Evolutionary conservation across 2,329 filamentous ascomycete genomes (phyloP), one percentile per base, ranked within the genome.

Genomic region (Hypoxylon sp.): DNA sequence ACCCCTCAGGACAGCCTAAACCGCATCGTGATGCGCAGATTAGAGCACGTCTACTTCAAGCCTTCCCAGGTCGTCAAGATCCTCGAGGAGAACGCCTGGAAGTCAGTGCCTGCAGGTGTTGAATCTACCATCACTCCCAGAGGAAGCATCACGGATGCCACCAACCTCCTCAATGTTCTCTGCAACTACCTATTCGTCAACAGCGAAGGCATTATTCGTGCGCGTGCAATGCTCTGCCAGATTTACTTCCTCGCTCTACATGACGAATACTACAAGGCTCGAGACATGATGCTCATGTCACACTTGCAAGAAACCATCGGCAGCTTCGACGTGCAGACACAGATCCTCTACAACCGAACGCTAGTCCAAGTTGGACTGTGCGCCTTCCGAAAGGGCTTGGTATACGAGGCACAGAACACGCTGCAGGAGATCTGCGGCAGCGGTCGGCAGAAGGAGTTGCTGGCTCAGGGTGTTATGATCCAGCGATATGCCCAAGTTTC

Each of bases 21-120:
- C 87, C 91, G 96, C 67, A 90, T 98, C 60, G 88, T 98, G 74
- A 97, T 98, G 90, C 91, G 96, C 77, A 90, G 97, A 76, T 84
- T 99, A 72, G 97, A 99, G 83, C 97, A 99, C 82, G 89, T 98
- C 77, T 99, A 99, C 87, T 99, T 98, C 90, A 99, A 99, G 91
- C 96, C 96, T 63, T 89, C 94, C 10, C 92, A 95, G 82, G 95
- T 99, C 50, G 91, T 98, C 77, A 92, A 91, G 80, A 97, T 97
- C 62, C 89, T 98, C 50, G 96, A 99, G 83, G 93, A 97, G 79
- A 95, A 94, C 82, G 92, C 92, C 74, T 98, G 95, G 95, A 96
- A 95, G 82, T 84, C 89, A 1, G 89, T 96, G 27, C 90, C 92
- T 22, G 80, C 85, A 5, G 81, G 84, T 13, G 85, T 95, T 65